These are phyloP conservation scores for Podaxis rugospora DNA, from an alignment of 768 basidiomycete genomes.

Conservation along the genomic window DNA sequence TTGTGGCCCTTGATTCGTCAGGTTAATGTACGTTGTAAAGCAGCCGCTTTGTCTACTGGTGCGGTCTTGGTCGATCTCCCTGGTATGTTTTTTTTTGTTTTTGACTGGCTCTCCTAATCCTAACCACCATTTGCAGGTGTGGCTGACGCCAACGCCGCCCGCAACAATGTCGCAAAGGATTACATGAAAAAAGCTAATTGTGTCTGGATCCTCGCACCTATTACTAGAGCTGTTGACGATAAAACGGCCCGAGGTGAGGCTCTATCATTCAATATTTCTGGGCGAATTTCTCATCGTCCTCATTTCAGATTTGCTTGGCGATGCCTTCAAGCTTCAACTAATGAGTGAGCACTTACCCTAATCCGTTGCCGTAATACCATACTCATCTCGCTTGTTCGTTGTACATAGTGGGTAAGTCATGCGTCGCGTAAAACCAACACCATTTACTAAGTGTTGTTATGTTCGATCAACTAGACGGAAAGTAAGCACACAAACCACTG, in stretches of 20 bases:
- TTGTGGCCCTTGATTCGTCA: conserved; percentile 62
- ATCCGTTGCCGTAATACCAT: conserved; percentile 9
- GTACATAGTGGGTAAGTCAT: conserved; percentile 40
- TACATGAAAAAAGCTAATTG: conserved; percentile 66
- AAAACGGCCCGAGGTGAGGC: conserved; percentile 52
- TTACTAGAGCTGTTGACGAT: conserved; percentile 60
- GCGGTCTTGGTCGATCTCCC: conserved; percentile 62
- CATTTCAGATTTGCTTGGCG: conserved; percentile 50
- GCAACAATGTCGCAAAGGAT: conserved; percentile 57
- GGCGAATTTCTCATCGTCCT: background rate
- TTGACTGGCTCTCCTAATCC: too few relatives aligned
- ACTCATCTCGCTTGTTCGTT: background rate
- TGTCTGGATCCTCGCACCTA: conserved; percentile 66
- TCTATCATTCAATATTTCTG: background rate
- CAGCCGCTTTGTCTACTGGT: conserved; percentile 51
- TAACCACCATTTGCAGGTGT: conserved; percentile 31
- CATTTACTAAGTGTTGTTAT: background rate
- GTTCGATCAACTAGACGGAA: conserved; percentile 39
- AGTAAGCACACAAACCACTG: conserved; percentile 31
- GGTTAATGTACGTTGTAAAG: conserved; percentile 53
- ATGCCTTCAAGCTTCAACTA: conserved; percentile 59
- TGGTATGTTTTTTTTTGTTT: conserved; percentile 27
- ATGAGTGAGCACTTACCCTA: conserved; percentile 39
- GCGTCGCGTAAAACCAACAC: background rate
- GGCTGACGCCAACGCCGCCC: conserved; percentile 61